Evolutionary conservation across 306 rosid genomes (phyloP), one percentile per base, ranked within the genome.

Genomic region (Vigna nakashimae): DNA sequence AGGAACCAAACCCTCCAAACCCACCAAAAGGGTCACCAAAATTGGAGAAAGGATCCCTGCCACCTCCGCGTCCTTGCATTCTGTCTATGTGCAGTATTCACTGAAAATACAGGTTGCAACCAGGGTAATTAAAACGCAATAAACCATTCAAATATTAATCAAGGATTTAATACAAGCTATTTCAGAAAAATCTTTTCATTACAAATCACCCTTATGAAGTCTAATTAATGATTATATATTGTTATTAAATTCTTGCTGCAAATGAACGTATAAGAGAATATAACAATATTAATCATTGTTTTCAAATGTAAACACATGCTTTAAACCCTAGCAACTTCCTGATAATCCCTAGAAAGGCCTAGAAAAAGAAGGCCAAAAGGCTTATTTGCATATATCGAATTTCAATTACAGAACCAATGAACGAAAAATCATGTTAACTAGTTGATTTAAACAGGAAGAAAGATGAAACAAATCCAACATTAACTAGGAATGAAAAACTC

Each of bases 31-130:
- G 93, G 36, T 79, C 91, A 28, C 86, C 83, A 53, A 81, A 85
- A 63, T 78, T 83, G 22, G 26, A 83, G 69, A 88, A 83, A 56
- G 88, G 85, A 84, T 84, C 77, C 75, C 86, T 73, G 7, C 96
- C 90, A 65, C 89, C 91, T 72, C 91, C 68, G 11, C 88, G 81
- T 49, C 94, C 84, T 68, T 84, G 90, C 98, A 93, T 93, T 68
- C 71, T 90, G 65, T 74, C 85, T 63, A 53, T 57, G 38, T 9
- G 17, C 78, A 74, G 75, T 32, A n/a, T 72, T 28, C 65, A 80
- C 89, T 75, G 72, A 5, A 78, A 28, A 42, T 16, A 60, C 28
- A 78, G 5, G 6, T 73, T 15, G 4, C 15, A 30, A 13, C 40
- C 2, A 70, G 9, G 45, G 58, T 45, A 63, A 63, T 60, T 36